Conservation (phyloP, 2,329 filamentous ascomycete species). For the Penicillium sp. region DNA sequence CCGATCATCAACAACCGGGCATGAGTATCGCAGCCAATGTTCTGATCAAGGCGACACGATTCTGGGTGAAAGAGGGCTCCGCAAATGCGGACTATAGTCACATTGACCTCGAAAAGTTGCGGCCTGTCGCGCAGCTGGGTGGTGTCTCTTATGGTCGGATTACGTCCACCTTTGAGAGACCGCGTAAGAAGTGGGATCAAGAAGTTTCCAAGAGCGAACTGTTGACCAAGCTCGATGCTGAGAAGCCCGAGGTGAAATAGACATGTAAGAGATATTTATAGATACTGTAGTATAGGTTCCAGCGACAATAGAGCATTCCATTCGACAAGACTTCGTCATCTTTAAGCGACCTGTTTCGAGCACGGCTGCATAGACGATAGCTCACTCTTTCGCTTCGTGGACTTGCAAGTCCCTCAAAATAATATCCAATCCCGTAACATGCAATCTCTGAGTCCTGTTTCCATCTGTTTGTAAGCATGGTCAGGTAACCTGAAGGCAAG, state of each 20-base stretch:
- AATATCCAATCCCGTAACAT: no score
- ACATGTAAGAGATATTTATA: no score
- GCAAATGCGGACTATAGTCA: conserved; percentile 72
- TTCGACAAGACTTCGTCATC: background rate
- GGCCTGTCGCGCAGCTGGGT: conserved; percentile 75
- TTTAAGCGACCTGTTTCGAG: background rate
- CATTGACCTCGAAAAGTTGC: conserved; percentile 74
- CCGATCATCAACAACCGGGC: conserved; percentile 66
- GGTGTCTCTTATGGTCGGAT: conserved; percentile 78
- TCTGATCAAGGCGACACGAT: conserved; percentile 77
- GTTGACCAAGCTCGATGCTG: conserved; percentile 17
- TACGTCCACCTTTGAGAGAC: conserved; percentile 69
- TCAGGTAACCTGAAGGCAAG: no score
- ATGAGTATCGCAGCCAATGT: conserved; percentile 72
- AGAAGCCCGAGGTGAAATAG: conserved; percentile 7
- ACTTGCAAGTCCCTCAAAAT: no score
- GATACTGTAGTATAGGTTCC: no score
- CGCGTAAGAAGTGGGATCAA: conserved; percentile 43
- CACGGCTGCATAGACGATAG: background rate
- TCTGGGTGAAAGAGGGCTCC: conserved; percentile 85
- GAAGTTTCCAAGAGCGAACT: conserved; percentile 24
- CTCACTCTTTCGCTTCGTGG: no score
- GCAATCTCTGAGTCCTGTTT: no score
- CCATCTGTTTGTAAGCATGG: no score
- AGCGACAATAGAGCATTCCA: background rate